Evolutionary conservation across 148 eudicot species (phyloP).

Genomic region (Rhododendron simsii): DNA sequence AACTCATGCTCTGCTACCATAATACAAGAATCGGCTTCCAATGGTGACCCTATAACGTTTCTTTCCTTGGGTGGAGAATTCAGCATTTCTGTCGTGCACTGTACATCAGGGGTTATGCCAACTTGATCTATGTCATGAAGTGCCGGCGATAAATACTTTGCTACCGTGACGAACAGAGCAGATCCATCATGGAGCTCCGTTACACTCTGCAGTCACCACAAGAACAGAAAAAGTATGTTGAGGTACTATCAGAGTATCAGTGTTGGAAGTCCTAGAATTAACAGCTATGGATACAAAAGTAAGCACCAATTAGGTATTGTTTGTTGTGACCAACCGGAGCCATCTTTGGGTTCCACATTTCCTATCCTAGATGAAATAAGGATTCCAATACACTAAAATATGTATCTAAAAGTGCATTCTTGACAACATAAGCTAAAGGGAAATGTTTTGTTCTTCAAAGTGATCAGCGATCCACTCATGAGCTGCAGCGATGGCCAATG

Average conservation of each 20-base stretch:
- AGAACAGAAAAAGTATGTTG: not conserved
- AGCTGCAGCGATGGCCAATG: not conserved
- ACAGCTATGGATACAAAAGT: not conserved
- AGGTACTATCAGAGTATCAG: not conserved
- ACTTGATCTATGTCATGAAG: conserved; percentile 87
- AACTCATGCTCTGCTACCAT: conserved; percentile 92
- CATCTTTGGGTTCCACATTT: not conserved
- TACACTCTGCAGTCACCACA: conserved; percentile 52
- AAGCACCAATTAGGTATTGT: not conserved
- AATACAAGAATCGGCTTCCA: conserved; percentile 86
- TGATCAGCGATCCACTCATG: not conserved
- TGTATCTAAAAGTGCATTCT: not conserved
- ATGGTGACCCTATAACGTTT: conserved; percentile 15
- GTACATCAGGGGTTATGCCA: conserved; percentile 87
- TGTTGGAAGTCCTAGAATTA: not conserved
- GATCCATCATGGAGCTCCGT: conserved; percentile 91
- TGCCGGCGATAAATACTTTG: conserved; percentile 85
- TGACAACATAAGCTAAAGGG: not conserved
- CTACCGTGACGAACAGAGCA: conserved; percentile 85
- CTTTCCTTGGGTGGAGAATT: conserved; percentile 32
- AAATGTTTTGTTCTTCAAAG: not conserved
- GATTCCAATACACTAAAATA: not conserved
- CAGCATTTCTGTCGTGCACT: conserved; percentile 77
- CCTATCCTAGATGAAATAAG: not conserved
- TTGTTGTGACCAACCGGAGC: not conserved